phyloP scores from a whole-genome alignment of 805 yeast species.

The Candida dajiaensis region DNA sequence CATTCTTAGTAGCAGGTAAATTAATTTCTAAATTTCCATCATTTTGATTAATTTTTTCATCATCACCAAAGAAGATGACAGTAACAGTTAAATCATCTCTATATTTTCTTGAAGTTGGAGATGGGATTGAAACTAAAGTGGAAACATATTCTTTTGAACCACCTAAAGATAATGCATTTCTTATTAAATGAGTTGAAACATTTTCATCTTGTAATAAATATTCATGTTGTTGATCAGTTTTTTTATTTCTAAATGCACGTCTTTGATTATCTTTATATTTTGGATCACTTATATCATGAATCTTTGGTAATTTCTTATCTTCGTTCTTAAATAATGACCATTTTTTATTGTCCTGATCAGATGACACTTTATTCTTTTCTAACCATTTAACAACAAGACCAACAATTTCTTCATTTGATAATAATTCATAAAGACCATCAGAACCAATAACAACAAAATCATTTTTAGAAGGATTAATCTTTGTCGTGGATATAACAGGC shows the following conservation, averaged over 20 bases:
- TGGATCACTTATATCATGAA: constrained; percentile 54
- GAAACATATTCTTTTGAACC: constrained; percentile 85
- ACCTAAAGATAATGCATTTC: constrained; percentile 88
- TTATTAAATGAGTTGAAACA: constrained; percentile 85
- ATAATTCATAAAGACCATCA: constrained; percentile 90
- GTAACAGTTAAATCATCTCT: constrained; percentile 96
- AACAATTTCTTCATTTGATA: constrained; percentile 88
- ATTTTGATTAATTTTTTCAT: background rate
- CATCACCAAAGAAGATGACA: constrained; percentile 83
- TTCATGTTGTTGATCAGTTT: constrained; percentile 27
- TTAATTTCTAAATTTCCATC: too few relatives aligned
- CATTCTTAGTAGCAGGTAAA: background rate
- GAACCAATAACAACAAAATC: constrained; percentile 90
- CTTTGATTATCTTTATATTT: constrained; percentile 53
- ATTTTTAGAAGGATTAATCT: constrained; percentile 61
- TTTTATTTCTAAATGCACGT: constrained; percentile 64
- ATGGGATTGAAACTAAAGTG: constrained; percentile 84
- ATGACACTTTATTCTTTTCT: constrained; percentile 56
- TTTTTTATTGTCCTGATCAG: constrained; percentile 9
- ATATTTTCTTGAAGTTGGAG: constrained; percentile 85
- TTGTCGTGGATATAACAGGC: constrained; percentile 83
- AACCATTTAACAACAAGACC: constrained; percentile 93
- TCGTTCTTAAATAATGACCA: constrained; percentile 20
- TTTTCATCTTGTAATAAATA: constrained; percentile 76
- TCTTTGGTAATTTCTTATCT: constrained; percentile 52